phyloP scores from a whole-genome alignment of 23 red algal genomes.

The Gracilaria domingensis region DNA sequence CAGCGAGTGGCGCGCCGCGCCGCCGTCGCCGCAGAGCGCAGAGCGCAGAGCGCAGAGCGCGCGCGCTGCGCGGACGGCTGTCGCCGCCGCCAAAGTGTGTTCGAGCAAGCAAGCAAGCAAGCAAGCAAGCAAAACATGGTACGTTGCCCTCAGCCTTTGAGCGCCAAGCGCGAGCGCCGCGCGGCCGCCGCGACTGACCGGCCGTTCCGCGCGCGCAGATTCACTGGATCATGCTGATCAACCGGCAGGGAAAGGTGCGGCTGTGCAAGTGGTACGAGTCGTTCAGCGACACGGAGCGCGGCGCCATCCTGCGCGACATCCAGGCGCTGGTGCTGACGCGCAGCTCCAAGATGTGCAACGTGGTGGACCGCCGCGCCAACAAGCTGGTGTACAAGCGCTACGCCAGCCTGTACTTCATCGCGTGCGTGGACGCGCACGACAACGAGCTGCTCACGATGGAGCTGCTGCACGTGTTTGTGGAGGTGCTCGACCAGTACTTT shows the following conservation, averaged over 20 bases:
- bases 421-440: constrained; percentile 70
- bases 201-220: constrained; percentile 75
- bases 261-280: constrained; percentile 97
- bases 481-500: constrained; percentile 97
- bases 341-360: constrained; percentile 89
- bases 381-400: constrained; percentile 96
- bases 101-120: no score
- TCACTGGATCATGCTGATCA: constrained; percentile 93
- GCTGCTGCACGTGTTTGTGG: constrained; percentile 91
- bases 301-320: constrained; percentile 80
- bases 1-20: no score
- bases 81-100: no score
- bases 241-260: constrained; percentile 94
- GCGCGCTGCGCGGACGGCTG: no score
- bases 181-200: no score
- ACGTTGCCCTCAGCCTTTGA: no score
- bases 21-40: no score
- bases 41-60: no score
- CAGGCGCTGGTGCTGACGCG: constrained; percentile 72
- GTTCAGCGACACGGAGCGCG: constrained; percentile 70
- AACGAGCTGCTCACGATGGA: constrained; percentile 95
- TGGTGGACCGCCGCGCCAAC: constrained; percentile 67
- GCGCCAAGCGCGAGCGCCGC: no score
- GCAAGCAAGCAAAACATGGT: no score
- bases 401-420: constrained; percentile 90